These are phyloP conservation scores for Tetrapisispora phaffii DNA, from an alignment of 805 yeast genomes.

Conservation along the genomic window DNA sequence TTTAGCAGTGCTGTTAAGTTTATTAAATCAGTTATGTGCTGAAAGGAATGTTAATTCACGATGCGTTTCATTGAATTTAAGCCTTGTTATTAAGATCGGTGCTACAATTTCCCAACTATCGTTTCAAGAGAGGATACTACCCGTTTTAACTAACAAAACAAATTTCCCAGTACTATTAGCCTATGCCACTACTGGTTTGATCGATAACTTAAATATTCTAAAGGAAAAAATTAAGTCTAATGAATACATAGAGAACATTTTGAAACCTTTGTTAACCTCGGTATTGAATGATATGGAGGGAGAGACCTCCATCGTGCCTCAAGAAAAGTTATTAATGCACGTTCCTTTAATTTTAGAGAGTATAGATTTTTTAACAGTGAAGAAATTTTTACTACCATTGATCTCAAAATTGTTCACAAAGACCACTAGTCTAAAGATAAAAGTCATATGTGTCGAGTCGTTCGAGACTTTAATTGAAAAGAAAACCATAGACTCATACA, in stretches of 20 bases:
- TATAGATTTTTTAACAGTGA: conserved; percentile 60
- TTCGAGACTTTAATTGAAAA: conserved; percentile 48
- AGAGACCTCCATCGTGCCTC: conserved; percentile 29
- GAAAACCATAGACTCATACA: conserved; percentile 58
- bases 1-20: conserved; percentile 54
- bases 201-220: conserved; percentile 41
- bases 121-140: conserved; percentile 61
- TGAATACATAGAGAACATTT: conserved; percentile 34
- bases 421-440: conserved; percentile 75
- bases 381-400: conserved; percentile 65
- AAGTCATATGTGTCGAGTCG: conserved; percentile 53
- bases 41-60: conserved; percentile 34
- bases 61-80: conserved; percentile 32
- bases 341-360: conserved; percentile 35
- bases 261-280: conserved; percentile 24
- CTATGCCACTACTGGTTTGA: conserved; percentile 29
- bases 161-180: conserved; percentile 17
- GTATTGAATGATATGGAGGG: conserved; percentile 17
- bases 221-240: conserved; percentile 41
- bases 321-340: conserved; percentile 42
- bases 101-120: conserved; percentile 60
- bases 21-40: conserved; percentile 32
- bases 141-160: conserved; percentile 22
- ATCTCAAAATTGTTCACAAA: conserved; percentile 66
- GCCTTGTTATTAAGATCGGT: conserved; percentile 54